Percentiles rank a stretch among this genome's conserved stretches.
Conservation (phyloP, 441 rosid species). For the Pelargonium myrrhifolium region DNA sequence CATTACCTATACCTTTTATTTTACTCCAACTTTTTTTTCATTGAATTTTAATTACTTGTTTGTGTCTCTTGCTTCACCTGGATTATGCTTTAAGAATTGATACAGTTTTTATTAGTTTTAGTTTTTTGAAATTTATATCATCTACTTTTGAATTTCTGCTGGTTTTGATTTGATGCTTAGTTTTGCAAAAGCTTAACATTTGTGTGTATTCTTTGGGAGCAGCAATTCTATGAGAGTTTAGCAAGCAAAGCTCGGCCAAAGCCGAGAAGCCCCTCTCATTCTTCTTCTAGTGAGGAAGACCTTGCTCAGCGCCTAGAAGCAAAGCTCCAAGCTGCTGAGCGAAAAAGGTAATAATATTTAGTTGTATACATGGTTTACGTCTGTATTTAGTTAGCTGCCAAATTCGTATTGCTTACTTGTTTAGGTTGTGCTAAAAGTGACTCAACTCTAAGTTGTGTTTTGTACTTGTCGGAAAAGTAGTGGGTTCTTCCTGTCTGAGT, state of each 20-base stretch:
- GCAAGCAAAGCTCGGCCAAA: slow-evolving; percentile 83
- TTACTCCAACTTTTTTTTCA: too few relatives aligned
- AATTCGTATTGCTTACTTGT: not conserved
- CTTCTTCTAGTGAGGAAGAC: slow-evolving; percentile 52
- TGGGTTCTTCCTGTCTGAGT: not conserved
- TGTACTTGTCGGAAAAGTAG: not conserved
- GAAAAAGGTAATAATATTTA: slow-evolving; percentile 49
- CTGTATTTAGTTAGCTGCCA: not conserved
- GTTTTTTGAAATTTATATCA: not conserved
- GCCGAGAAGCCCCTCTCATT: slow-evolving; percentile 59
- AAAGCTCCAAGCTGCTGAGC: slow-evolving; percentile 87
- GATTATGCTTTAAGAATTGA: not conserved
- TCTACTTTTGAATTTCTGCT: not conserved
- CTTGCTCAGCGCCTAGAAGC: slow-evolving; percentile 84
- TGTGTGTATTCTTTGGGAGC: slow-evolving; percentile 10
- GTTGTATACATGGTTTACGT: too few relatives aligned
- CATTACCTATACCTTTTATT: not conserved
- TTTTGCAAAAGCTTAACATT: not conserved
- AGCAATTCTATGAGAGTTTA: slow-evolving; percentile 84
- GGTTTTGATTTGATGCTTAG: not conserved
- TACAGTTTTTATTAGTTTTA: too few relatives aligned
- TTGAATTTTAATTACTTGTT: not conserved
- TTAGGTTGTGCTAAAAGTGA: not conserved
- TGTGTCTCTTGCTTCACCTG: not conserved
- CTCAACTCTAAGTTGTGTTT: not conserved